These are phyloP conservation scores for Colletotrichum cereale DNA, from an alignment of 2,329 filamentous ascomycete species.

Conservation along the genomic window DNA sequence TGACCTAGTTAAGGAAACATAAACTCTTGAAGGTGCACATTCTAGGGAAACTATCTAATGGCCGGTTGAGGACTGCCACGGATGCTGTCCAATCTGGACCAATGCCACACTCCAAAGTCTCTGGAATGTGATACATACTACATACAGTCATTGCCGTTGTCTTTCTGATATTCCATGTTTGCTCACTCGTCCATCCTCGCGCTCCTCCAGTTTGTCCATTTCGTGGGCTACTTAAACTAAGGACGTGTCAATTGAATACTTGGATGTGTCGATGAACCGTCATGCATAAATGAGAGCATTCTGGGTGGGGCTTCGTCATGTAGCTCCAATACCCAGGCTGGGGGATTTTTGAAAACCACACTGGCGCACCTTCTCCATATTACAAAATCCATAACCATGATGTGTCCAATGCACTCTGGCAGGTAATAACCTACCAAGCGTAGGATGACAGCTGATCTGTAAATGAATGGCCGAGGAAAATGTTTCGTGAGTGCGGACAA, in stretches of 20 bases:
- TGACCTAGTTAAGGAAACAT: neutral
- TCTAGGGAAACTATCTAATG: constrained; percentile 38
- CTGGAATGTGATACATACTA: constrained; percentile 38
- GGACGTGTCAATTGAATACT: constrained; percentile 6
- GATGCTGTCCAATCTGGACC: constrained; percentile 38
- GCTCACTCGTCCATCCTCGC: neutral
- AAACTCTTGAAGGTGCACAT: constrained; percentile 9
- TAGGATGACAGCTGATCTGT: constrained; percentile 71
- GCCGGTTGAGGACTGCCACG: constrained; percentile 36
- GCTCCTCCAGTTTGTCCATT: constrained; percentile 3
- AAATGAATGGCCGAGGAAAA: constrained; percentile 66
- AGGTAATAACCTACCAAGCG: constrained; percentile 62
- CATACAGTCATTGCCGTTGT: constrained; percentile 39
- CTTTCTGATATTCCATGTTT: constrained; percentile 39
- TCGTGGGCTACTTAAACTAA: constrained; percentile 11
- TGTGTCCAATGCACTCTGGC: constrained; percentile 69
- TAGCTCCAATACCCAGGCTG: constrained; percentile 27
- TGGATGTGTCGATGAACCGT: constrained; percentile 29
- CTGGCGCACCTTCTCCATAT: constrained; percentile 51
- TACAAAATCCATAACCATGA: constrained; percentile 72
- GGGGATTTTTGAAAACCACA: constrained; percentile 24
- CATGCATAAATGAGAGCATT: constrained; percentile 34
- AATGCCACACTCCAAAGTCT: constrained; percentile 34
- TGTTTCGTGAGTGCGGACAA: constrained; percentile 59
- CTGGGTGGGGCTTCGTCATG: constrained; percentile 29